phyloP scores from a whole-genome alignment of 345 rosid genomes.

The Populus davidiana region DNA sequence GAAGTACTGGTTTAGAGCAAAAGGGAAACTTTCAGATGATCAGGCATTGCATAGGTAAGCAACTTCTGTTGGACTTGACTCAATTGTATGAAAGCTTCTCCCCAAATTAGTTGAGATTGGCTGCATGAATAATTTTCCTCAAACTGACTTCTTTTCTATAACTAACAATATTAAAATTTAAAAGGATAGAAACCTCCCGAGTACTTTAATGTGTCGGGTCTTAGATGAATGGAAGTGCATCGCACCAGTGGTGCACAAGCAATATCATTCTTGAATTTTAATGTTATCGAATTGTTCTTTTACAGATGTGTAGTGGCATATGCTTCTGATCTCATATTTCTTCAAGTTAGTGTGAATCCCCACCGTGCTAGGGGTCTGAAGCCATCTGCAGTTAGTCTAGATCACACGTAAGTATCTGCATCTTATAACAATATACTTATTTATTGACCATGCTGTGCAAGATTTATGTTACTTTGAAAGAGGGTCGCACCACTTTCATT shows the following conservation, averaged over 20 bases:
- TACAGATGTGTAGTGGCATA: constrained; percentile 90
- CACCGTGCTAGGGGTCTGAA: constrained; percentile 66
- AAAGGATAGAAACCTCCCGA: too few relatives aligned
- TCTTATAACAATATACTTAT: neutral
- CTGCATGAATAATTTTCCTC: too few relatives aligned
- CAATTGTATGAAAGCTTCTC: neutral
- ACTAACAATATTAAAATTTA: too few relatives aligned
- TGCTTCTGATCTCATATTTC: constrained; percentile 84
- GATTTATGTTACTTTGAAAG: neutral
- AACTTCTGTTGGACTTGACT: neutral
- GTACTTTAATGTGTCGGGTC: too few relatives aligned
- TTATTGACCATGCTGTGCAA: neutral
- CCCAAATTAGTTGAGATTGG: neutral
- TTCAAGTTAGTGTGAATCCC: constrained; percentile 76
- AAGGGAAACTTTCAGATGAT: constrained; percentile 91
- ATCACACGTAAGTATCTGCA: constrained; percentile 72
- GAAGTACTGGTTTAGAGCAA: constrained; percentile 93
- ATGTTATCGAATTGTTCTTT: constrained; percentile 8
- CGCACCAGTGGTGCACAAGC: neutral
- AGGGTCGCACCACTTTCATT: neutral
- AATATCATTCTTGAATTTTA: neutral
- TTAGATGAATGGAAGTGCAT: neutral
- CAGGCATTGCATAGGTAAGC: constrained; percentile 88
- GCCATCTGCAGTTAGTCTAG: constrained; percentile 68
- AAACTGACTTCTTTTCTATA: neutral